Evolutionary conservation across 2,329 filamentous ascomycete genomes (phyloP).

Genomic region (Alternaria viburni): DNA sequence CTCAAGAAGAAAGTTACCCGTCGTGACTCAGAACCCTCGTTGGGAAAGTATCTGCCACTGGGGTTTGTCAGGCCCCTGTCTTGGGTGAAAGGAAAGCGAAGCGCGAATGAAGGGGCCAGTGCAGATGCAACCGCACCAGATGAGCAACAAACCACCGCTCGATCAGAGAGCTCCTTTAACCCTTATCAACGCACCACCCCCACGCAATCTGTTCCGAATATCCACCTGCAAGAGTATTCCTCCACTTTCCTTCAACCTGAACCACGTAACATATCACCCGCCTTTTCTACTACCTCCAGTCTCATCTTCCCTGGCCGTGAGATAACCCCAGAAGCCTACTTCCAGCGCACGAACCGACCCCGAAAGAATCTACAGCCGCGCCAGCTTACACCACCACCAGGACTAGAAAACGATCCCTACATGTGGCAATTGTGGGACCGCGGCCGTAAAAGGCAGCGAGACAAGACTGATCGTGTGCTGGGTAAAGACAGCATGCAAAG

Average conservation of each 20-base stretch:
- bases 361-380: not conserved
- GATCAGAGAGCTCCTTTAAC: not conserved
- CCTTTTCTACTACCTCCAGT: not conserved
- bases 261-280: not conserved
- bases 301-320: not conserved
- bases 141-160: not conserved
- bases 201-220: not conserved
- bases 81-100: not conserved
- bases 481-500: not conserved
- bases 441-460: not conserved
- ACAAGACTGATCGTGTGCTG: not conserved
- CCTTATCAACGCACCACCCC: not conserved
- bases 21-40: not conserved
- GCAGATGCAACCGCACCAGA: not conserved
- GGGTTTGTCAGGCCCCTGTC: not conserved
- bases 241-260: not conserved
- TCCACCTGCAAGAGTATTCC: not conserved
- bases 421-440: slow-evolving; percentile 2
- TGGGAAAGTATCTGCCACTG: not conserved
- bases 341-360: not conserved
- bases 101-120: not conserved
- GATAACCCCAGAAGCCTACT: not conserved
- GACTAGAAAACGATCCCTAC: not conserved
- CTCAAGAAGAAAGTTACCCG: not conserved
- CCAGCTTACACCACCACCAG: not conserved